Base-by-base conservation (phyloP, 768 basidiomycete species). In the Phylloporus sp. region DNA sequence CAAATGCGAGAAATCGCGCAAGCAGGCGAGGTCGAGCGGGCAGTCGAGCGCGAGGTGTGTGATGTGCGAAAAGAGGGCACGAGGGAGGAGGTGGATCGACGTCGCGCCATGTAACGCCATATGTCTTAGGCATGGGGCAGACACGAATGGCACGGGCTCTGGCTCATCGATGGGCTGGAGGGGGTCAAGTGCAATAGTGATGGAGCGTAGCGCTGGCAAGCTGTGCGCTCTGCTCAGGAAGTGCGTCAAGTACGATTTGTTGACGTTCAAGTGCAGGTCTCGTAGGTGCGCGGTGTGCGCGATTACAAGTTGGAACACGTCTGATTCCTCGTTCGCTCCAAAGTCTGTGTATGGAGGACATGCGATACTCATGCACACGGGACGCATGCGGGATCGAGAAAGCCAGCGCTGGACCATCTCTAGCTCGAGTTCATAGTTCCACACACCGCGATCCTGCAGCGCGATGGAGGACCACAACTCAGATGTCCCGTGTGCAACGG, bases 391-490 rank as follows among this genome's bases (percentile, higher is more conserved):
- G 5, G 63, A 50, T 12, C 53, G 60, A 13, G 51, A 44, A 1
- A 67, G 55, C 66, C 66, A 67, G 24, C 15, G 40, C 42, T 55
- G 47, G 12, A 56, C 44, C 68, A 67, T 70, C 26, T 47, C 46
- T 15, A 68, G 44, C 13, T 70, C 57, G 20, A 59, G 52, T 8
- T 61, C 59, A 31, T 48, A 56, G 41, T 65, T 70, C 66, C 66
- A 67, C n/a, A 55, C 48, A 18, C 67, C 69, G n/a, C 52, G 55
- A 40, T 71, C 69, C 9, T 47, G 32, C 7, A 71, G 47, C 11
- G 60, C 46, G 18, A 70, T 53, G 42, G 59, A 64, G 10, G 66
- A 56, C 70, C 70, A 71, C 1, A 71, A 49, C 48, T 69, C 65
- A 4, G 71, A 66, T 2, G 71, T 64, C 5, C 57, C 52, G 15